phyloP scores from a whole-genome alignment of 495 filamentous ascomycete genomes.

The Lepraria neglecta region DNA sequence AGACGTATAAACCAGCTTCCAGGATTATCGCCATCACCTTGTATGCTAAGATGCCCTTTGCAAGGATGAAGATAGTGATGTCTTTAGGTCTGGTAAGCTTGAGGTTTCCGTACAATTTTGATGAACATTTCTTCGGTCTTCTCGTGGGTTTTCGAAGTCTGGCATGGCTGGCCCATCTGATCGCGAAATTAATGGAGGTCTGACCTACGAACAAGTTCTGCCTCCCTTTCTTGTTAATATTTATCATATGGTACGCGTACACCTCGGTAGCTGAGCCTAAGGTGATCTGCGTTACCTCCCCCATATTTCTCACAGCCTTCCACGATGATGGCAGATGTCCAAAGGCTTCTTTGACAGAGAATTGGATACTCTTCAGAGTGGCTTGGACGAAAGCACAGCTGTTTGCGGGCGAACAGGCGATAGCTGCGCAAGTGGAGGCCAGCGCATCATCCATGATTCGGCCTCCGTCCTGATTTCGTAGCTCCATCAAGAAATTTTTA shows the following conservation, averaged over 20 bases:
- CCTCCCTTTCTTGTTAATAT: neutral
- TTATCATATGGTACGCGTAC: neutral
- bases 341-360: constrained; percentile 6
- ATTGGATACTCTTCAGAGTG: constrained; percentile 1
- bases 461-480: neutral
- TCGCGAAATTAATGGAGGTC: neutral
- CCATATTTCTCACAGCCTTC: neutral
- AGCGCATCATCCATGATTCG: neutral
- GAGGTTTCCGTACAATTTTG: constrained; percentile 1
- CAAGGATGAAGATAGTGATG: neutral
- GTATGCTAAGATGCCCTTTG: neutral
- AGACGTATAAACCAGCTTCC: constrained; percentile 3
- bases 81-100: constrained; percentile 3
- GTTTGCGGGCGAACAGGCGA: neutral
- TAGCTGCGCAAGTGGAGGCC: constrained; percentile 6
- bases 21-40: constrained; percentile 5
- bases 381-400: neutral
- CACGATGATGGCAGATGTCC: constrained; percentile 1
- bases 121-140: neutral
- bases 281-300: neutral
- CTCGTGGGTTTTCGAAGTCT: neutral
- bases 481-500: constrained; percentile 5
- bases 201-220: constrained; percentile 7
- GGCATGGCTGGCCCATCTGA: neutral
- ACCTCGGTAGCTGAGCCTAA: neutral